Evolutionary conservation across 192 early-diverging fungal species (phyloP), one percentile per base, ranked within the genome.

Genomic region (Gigaspora rosea): DNA sequence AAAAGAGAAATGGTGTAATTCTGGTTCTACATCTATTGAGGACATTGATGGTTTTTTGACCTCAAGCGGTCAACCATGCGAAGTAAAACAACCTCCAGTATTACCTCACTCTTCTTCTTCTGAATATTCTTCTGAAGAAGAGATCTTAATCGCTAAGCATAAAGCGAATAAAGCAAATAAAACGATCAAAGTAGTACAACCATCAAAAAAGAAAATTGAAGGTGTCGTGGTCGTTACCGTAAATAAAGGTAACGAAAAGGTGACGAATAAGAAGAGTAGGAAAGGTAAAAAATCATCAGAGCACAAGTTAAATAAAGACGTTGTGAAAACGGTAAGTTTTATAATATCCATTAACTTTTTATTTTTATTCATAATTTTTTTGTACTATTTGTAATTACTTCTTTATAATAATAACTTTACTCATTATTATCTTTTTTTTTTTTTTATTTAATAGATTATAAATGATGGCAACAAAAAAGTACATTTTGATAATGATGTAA

Each of bases 41-140:
- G 61, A 76, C 50, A 36, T 76, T 56, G 54, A 16, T n/a, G 20
- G 22, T 57, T 20, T 67, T 33, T 64, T 76, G 46, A 50, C 52
- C 12, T 56, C 33, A 52, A 62, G 27, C 41, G 32, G 3, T 56
- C 56, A 54, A 41, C 36, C 48, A 51, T 46, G 8, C 46, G 35
- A 33, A 41, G 16, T 32, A 32, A 59, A 74, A 12, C 46, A 76
- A 54, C 75, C 75, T 18, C 64, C 64, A 47, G 33, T 22, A 27
- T 20, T 76, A 76, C 75, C 64, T 46, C 63, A 76, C 16, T 76
- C 75, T 57, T 76, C 75, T 13, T 76, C 75, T 8, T 76, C 75
- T 20, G 75, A 76, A 67, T 76, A 76, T 57, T 76, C 75, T 36
- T 67, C 75, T 12, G 62, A 65, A 12, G 75, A 76, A 67, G 75